phyloP scores from a whole-genome alignment of 2,329 filamentous ascomycete genomes.

The Pezizomycotina sp. region DNA sequence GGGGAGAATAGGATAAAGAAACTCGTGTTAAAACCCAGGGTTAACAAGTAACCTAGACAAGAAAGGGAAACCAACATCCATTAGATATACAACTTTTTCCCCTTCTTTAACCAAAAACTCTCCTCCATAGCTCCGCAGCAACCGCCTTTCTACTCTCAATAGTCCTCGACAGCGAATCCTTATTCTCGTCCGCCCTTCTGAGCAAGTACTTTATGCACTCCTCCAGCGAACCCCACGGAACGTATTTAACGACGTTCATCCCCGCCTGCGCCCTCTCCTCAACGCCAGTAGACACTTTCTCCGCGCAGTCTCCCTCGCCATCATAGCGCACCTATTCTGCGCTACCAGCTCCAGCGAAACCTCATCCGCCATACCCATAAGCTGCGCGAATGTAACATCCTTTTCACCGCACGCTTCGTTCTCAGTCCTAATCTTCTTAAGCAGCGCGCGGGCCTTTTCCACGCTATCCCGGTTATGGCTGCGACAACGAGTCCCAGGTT shows the following conservation, averaged over 20 bases:
- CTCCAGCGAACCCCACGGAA: constrained; percentile 52
- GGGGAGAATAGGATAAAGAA: too few species aligned
- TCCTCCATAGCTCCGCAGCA: constrained; percentile 43
- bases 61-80: too few species aligned
- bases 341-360: constrained; percentile 46
- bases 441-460: constrained; percentile 35
- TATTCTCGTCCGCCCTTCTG: constrained; percentile 57
- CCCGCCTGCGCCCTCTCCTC: constrained; percentile 24
- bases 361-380: constrained; percentile 93
- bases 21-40: too few species aligned
- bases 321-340: constrained; percentile 23
- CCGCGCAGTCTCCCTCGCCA: constrained; percentile 3
- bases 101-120: constrained; percentile 36
- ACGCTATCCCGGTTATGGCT: constrained; percentile 69
- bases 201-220: constrained; percentile 71
- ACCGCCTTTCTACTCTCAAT: constrained; percentile 46
- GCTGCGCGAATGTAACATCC: constrained; percentile 47
- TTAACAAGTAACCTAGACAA: too few species aligned
- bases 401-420: constrained; percentile 29
- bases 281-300: too few species aligned
- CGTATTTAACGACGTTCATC: constrained; percentile 44
- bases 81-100: too few species aligned
- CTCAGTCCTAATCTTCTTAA: constrained; percentile 32
- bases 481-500: constrained; percentile 50
- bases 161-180: constrained; percentile 50